Percentiles rank a stretch among this genome's conserved stretches.
Evolutionary conservation across 139 green algal species (phyloP).

Genomic region (Haematococcus sp.): DNA sequence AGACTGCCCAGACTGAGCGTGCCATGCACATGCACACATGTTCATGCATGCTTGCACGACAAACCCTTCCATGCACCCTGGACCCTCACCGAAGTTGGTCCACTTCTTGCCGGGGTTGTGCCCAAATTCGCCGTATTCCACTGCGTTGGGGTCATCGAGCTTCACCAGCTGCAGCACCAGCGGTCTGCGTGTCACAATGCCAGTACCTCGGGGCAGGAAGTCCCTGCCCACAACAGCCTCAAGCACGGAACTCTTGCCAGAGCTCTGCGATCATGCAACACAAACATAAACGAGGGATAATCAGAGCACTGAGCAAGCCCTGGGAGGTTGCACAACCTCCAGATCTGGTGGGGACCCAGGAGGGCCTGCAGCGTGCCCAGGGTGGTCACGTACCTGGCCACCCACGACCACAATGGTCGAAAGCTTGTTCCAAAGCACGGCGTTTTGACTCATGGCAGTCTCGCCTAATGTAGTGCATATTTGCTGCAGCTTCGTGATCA

Average conservation of each 20-base stretch:
- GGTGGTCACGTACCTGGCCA: constrained; percentile 66
- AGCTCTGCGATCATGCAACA: constrained; percentile 62
- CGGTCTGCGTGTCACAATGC: constrained; percentile 91
- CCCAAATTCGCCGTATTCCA: constrained; percentile 90
- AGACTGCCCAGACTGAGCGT: too few species aligned
- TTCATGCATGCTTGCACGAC: too few species aligned
- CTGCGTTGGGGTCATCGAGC: constrained; percentile 63
- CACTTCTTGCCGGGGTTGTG: constrained; percentile 78
- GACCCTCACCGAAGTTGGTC: constrained; percentile 74
- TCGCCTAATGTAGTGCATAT: constrained; percentile 61
- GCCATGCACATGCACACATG: neutral
- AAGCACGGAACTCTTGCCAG: constrained; percentile 92
- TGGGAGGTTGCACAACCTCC: too few species aligned
- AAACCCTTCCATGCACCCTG: neutral
- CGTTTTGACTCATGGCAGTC: constrained; percentile 42
- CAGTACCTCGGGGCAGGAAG: constrained; percentile 90
- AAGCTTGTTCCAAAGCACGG: constrained; percentile 79
- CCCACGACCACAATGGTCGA: constrained; percentile 90
- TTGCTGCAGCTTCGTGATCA: constrained; percentile 65
- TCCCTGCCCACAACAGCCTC: constrained; percentile 93
- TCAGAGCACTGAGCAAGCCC: neutral
- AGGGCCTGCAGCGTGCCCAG: too few species aligned
- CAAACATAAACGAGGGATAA: too few species aligned
- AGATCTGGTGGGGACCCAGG: too few species aligned
- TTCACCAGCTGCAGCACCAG: constrained; percentile 90